Evolutionary conservation across 2,329 filamentous ascomycete species (phyloP), one percentile per base, ranked within the genome.

Genomic region (Alternaria solani): DNA sequence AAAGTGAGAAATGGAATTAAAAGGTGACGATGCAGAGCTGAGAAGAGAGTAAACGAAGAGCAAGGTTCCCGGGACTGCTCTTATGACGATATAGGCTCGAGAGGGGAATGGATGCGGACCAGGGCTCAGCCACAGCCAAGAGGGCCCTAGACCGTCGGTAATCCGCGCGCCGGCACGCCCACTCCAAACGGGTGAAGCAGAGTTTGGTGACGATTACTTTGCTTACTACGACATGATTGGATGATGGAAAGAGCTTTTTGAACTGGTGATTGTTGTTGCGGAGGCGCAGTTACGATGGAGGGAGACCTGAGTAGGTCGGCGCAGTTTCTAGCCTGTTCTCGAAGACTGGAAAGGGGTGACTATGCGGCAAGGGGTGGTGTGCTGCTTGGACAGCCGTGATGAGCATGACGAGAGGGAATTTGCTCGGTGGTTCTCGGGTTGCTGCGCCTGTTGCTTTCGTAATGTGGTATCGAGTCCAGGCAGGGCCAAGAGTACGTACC

Each of bases 41-140:
- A 30, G 20, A 5, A 7, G 54, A 57, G 55, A 38, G 38, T 4
- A 12, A 30, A 16, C 42, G 52, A 43, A 25, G 5, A 44, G 23
- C 52, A 55, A n/a, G 52, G 52, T 46, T 47, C 9, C n/a, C 18
- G 44, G 44, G 25, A 34, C 44, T 26, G 46, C 20, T 42, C 39
- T 49, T 58, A 57, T 63, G 62, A 63, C 62, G 57, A 63, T 47
- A 61, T 51, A 49, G 26, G 38, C 54, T 47, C 28, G 44, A 59
- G 61, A 44, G 20, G 54, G 61, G 34, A 61, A 63, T 41, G 36
- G 57, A 59, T 59, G 39, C 11, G 62, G 62, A 42, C 14, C 32
- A 25, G 12, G n/a, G 38, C 63, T 64, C 57, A 65, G 61, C 63
- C 63, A 65, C 63, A 59, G 48, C 56, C 63, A 55, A 65, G 57